Conservation (phyloP, 768 basidiomycete species). For the Mrakia blollopis region DNA sequence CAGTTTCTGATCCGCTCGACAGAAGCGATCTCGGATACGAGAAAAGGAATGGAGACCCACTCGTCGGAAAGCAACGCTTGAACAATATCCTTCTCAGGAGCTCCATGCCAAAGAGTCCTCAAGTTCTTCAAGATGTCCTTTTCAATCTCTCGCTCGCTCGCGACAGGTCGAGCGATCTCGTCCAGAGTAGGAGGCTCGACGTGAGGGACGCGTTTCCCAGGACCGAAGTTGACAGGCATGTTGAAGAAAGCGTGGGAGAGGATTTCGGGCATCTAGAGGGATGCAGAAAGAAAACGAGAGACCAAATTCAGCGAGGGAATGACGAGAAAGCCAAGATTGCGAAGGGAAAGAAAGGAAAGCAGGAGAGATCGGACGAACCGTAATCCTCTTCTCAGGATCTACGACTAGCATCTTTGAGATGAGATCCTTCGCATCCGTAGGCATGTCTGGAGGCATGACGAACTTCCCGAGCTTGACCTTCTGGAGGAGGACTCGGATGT, state of each 20-base stretch:
- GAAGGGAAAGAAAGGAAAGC: background rate
- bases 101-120: constrained; percentile 80
- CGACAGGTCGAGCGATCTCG: constrained; percentile 65
- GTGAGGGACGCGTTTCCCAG: constrained; percentile 38
- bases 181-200: constrained; percentile 58
- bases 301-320: background rate
- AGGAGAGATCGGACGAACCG: constrained; percentile 43
- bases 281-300: background rate
- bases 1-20: background rate
- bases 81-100: constrained; percentile 52
- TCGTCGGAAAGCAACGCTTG: constrained; percentile 54
- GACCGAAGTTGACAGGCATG: constrained; percentile 46
- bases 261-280: constrained; percentile 61
- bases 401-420: constrained; percentile 73
- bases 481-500: constrained; percentile 66
- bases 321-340: too few relatives aligned
- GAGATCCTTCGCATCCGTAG: constrained; percentile 66
- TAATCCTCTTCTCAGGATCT: constrained; percentile 70
- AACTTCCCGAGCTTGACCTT: constrained; percentile 74
- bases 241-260: constrained; percentile 68
- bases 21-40: background rate
- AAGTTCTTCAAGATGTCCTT: constrained; percentile 84
- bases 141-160: constrained; percentile 64
- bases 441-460: constrained; percentile 65
- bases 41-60: constrained; percentile 39